phyloP scores from a whole-genome alignment of 2,329 filamentous ascomycete genomes.

The Daldinia eschscholtzii region DNA sequence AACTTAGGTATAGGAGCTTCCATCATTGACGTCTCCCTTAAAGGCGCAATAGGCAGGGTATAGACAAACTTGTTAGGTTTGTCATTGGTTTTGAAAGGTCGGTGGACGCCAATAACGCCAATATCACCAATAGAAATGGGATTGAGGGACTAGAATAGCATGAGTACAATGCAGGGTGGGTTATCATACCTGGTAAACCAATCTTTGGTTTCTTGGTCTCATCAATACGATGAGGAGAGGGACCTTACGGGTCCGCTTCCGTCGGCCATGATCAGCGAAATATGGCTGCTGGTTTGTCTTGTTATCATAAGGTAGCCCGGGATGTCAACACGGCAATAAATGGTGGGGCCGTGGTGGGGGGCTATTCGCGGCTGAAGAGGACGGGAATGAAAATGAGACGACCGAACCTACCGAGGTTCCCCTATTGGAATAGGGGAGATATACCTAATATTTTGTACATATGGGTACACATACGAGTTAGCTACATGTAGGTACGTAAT shows the following conservation, averaged over 20 bases:
- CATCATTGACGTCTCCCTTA: constrained; percentile 12
- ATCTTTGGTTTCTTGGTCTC: constrained; percentile 15
- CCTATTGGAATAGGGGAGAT: constrained; percentile 29
- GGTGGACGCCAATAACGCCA: constrained; percentile 9
- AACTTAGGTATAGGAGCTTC: constrained; percentile 22
- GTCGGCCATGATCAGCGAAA: constrained; percentile 29
- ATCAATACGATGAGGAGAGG: constrained; percentile 5
- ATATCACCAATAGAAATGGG: constrained; percentile 10
- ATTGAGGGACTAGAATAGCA: constrained; percentile 11
- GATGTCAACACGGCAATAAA: constrained; percentile 50
- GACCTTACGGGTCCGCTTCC: constrained; percentile 12
- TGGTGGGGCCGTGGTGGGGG: constrained; percentile 47
- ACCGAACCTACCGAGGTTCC: constrained; percentile 11
- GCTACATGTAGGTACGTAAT: not conserved
- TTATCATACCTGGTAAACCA: constrained; percentile 1
- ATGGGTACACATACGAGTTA: not conserved
- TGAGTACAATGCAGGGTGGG: constrained; percentile 6
- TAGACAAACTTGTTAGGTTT: constrained; percentile 13
- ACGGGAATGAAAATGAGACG: constrained; percentile 49
- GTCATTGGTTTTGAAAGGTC: constrained; percentile 13
- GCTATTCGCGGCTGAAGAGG: constrained; percentile 48
- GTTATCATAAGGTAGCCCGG: constrained; percentile 35
- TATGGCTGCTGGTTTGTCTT: constrained; percentile 23
- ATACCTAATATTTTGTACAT: not conserved
- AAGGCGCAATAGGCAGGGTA: constrained; percentile 5